These are phyloP conservation scores for Paraurostyla sp. DNA, from an alignment of 73 alveolate species.

Conservation along the genomic window DNA sequence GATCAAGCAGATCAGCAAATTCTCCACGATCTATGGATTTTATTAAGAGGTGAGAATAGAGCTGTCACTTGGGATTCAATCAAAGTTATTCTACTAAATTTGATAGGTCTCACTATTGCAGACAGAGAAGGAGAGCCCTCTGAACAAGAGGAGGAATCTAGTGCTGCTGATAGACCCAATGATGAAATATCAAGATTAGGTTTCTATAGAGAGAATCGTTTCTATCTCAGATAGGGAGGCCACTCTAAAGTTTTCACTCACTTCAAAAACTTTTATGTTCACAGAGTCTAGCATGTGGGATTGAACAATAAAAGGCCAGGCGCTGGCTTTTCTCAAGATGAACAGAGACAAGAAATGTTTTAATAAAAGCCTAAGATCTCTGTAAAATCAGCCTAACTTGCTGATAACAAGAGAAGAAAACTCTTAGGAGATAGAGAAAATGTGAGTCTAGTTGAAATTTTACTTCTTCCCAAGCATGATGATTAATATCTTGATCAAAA, in stretches of 20 bases:
- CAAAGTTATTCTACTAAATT: not conserved
- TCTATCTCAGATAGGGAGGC: conserved; percentile 30
- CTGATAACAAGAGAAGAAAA: conserved; percentile 50
- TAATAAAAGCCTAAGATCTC: conserved; percentile 13
- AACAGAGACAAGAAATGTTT: not conserved
- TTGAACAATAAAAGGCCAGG: not conserved
- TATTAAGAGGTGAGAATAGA: conserved; percentile 4
- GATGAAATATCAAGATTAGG: conserved; percentile 1
- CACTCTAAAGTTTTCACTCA: conserved; percentile 17
- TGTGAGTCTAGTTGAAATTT: conserved; percentile 26
- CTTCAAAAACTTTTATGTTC: conserved; percentile 52
- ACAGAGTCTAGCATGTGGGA: conserved; percentile 42
- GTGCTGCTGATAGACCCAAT: conserved; percentile 29
- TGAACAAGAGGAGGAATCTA: not conserved
- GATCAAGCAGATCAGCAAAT: not conserved
- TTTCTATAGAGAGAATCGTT: not conserved
- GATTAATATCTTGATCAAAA: conserved; percentile 15
- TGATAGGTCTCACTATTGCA: conserved; percentile 21
- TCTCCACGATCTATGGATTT: conserved; percentile 44
- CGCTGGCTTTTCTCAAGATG: not conserved
- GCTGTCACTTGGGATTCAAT: conserved; percentile 45
- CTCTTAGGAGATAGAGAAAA: conserved; percentile 6
- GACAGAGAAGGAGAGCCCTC: conserved; percentile 49
- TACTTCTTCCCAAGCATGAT: conserved; percentile 43
- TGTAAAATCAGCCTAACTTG: not conserved